Conservation (phyloP, 257 asterid species). For the Gentiana macrophylla region DNA sequence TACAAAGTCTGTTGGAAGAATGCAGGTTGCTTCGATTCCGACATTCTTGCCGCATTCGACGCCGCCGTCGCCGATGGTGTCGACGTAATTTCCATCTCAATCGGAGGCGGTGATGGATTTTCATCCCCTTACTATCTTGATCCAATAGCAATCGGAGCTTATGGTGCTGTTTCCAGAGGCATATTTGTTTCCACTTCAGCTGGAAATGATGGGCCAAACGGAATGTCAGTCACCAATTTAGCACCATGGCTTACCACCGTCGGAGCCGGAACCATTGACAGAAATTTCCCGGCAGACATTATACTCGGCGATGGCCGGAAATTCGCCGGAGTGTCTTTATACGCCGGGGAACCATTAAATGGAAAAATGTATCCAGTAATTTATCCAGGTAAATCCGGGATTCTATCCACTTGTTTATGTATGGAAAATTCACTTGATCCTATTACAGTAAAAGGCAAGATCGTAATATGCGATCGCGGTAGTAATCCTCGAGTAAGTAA, state of each 20-base stretch:
- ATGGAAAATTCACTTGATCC: slow-evolving; percentile 90
- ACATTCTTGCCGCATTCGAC: slow-evolving; percentile 90
- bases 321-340: slow-evolving; percentile 68
- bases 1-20: slow-evolving; percentile 93
- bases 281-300: slow-evolving; percentile 79
- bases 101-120: slow-evolving; percentile 92
- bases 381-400: slow-evolving; percentile 82
- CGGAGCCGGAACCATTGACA: slow-evolving; percentile 91
- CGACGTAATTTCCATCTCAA: slow-evolving; percentile 83
- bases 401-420: slow-evolving; percentile 78
- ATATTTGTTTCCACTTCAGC: slow-evolving; percentile 88
- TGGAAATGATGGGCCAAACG: slow-evolving; percentile 95
- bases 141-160: slow-evolving; percentile 92
- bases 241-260: slow-evolving; percentile 98
- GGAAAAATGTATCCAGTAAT: slow-evolving; percentile 66
- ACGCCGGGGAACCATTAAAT: slow-evolving; percentile 57
- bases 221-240: slow-evolving; percentile 87
- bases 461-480: slow-evolving; percentile 90
- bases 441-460: slow-evolving; percentile 48
- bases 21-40: slow-evolving; percentile 95
- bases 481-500: slow-evolving; percentile 88
- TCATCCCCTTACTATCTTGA: slow-evolving; percentile 94
- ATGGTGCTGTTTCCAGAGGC: slow-evolving; percentile 95
- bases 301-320: slow-evolving; percentile 55
- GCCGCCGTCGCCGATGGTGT: slow-evolving; percentile 88